Percentiles rank a stretch among this genome's conserved stretches.
phyloP scores from a whole-genome alignment of 371 early-diverging fungal genomes.

The Actinomortierella ambigua region DNA sequence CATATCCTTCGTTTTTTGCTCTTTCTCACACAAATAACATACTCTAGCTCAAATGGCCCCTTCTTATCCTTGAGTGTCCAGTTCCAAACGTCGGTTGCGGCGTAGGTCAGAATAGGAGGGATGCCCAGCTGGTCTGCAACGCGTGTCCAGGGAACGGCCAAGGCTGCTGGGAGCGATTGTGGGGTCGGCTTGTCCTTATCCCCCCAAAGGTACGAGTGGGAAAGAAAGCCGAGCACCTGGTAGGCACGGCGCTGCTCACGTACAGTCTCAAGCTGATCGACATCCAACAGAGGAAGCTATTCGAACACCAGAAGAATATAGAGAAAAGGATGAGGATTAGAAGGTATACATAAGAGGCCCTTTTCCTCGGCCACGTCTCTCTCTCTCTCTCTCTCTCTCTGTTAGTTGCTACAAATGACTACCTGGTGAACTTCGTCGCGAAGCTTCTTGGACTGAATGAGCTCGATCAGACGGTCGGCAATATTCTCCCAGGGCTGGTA shows the following conservation, averaged over 20 bases:
- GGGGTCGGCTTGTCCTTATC: conserved; percentile 28
- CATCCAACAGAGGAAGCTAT: conserved; percentile 75
- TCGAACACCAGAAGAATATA: neutral
- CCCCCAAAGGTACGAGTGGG: conserved; percentile 88
- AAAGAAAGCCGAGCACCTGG: conserved; percentile 78
- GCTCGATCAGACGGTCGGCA: conserved; percentile 74
- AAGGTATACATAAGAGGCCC: neutral
- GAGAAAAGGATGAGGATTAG: neutral
- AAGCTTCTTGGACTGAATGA: conserved; percentile 74
- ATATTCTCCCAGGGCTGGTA: conserved; percentile 88
- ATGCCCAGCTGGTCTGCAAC: conserved; percentile 74
- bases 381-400: neutral
- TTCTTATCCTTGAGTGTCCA: conserved; percentile 72
- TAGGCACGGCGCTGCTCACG: conserved; percentile 82
- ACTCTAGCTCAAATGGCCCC: conserved; percentile 68
- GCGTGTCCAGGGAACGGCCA: conserved; percentile 84
- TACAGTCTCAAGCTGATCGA: conserved; percentile 52
- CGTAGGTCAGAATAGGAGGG: conserved; percentile 85
- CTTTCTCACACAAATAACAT: neutral
- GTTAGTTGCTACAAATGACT: neutral
- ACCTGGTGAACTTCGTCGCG: conserved; percentile 73
- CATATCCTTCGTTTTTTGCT: too few species aligned
- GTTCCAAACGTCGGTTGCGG: conserved; percentile 85
- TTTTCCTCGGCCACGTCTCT: neutral
- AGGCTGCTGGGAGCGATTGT: conserved; percentile 70